Evolutionary conservation across 805 yeast genomes (phyloP), one percentile per base, ranked within the genome.

Genomic region (Metschnikowia koreensis): DNA sequence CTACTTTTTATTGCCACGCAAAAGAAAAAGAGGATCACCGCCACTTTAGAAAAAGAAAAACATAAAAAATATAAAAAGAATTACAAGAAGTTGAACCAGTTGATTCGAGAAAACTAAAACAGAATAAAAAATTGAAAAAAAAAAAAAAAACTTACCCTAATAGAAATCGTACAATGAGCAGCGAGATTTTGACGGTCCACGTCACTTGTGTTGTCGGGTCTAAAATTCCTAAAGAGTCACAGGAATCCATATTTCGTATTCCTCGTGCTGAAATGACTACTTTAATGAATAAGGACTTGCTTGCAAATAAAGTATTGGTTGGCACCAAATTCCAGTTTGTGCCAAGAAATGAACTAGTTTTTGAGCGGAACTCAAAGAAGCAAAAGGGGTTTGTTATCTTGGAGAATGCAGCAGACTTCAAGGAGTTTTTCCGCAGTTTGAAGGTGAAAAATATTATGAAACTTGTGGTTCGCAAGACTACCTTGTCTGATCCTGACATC

Each of bases 301-400:
- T 49, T 40, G 52, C 48, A 17, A 11, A 38, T 15, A 39, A 39
- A 6, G 44, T 44, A 2, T 49, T 49, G 45, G 39, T 36, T 13
- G 40, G 41, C 12, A 41, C 44, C 10, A 13, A 26, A 6, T 22
- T 48, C 16, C 44, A 38, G n/a, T 39, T 44, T 28, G 47, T 43
- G 37, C 43, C 34, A 31, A 33, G 16, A 16, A 48, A 49, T 22
- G 37, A 29, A 22, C 46, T 47, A n/a, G 50, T 31, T 17, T 46
- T 53, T 17, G 55, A 51, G 41, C 70, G 86, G 55, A 79, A 74
- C 55, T 77, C 82, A n/a, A 79, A 76, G 63, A 79, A 74, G 57
- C 66, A 66, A 38, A 70, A 68, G 39, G 59, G 63, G 9, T 80
- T 69, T 55, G 75, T 79, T 11, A 52, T 64, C 4, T 69, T 81